Evolutionary conservation across 495 filamentous ascomycete genomes (phyloP), one percentile per base, ranked within the genome.

Genomic region (Aspergillus funiculosus): DNA sequence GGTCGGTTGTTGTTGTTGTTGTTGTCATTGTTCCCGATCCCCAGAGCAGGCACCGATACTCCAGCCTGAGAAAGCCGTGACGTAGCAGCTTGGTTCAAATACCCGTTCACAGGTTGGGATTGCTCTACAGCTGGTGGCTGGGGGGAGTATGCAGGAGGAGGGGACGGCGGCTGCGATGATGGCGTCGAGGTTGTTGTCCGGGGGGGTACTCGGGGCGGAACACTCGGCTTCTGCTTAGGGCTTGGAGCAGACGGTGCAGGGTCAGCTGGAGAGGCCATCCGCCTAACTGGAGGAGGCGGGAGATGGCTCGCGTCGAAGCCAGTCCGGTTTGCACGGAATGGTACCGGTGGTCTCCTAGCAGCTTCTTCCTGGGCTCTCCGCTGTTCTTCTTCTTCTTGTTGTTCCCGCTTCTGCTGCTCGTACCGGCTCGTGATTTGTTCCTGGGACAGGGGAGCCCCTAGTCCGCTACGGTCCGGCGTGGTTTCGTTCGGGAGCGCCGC

Each of bases 1-100:
- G n/a, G n/a, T n/a, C n/a, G n/a, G n/a, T n/a, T n/a, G n/a, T n/a
- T n/a, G n/a, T n/a, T n/a, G n/a, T n/a, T n/a, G n/a, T n/a, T n/a
- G n/a, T 39, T 61, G 47, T 18, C 57, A 36, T 39, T 43, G 18
- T 43, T 50, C 39, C 81, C 81, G 49, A 95, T 94, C 11, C 85
- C 85, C 30, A 95, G 71, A 0, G 76, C 86, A 1, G 91, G 87
- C 2, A 96, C 88, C 0, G 82, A 86, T 31, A 95, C 73, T 3
- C 91, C 91, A 5, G 89, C 83, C 42, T 79, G 76, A 13, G 82
- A 76, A 5, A 97, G 72, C 17, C 88, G 75, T 26, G 67, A 71
- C 25, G 86, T 57, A 13, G 88, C 78, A 2, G 70, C 76, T 56
- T 87, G 83, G 46, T 91, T 90, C 18, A 91, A 55, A 59, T 74